Base-by-base conservation (phyloP, 805 yeast species). In the Lipomyces oligophaga region DNA sequence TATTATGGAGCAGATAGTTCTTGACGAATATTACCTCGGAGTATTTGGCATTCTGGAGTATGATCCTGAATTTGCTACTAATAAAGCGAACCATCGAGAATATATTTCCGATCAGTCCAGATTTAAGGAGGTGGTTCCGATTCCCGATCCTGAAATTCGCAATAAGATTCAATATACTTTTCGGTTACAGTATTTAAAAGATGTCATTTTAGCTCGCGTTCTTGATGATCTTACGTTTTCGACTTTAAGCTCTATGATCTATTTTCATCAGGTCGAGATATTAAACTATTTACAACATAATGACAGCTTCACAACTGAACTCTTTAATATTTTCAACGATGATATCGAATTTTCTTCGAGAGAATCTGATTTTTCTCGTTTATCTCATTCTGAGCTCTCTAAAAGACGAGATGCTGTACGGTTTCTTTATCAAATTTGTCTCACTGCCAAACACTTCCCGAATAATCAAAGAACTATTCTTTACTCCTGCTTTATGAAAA, bases 31-130 rank as follows among this genome's bases (percentile, higher is more conserved):
- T 33, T 71, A 81, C 37, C 60, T 71, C 58, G 83, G 84, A 1
- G 67, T 86, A 3, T 75, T 82, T 10, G 95, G 96, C 0, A 83
- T 87, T 10, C 66, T 90, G 38, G 98, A 93, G 64, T 83, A 63
- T 54, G 97, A 93, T 63, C 84, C 93, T 0, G 95, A 85, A 46
- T 86, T 76, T 59, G 96, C 96, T 1, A 72, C 73, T 11, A 73
- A 74, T 54, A 88, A 86, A 64, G 86, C 96, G 3, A 83, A 85
- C 57, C 86, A 85, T 67, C 70, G 96, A 42, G 78, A 77, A 19
- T 83, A 77, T 60, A 63, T 87, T 26, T 60, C 62, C 3, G 74
- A 79, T 52, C 78, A 78, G 37, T 67, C 81, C 5, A 72, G 73
- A 33, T 83, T 85, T 67, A 83, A 82, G 62, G 82, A 83, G 55